A percentile compares a stretch with the other conserved stretches of the same genome.
These are phyloP conservation scores for Primulina eburnea DNA, from an alignment of 257 asterid genomes.

Conservation along the genomic window DNA sequence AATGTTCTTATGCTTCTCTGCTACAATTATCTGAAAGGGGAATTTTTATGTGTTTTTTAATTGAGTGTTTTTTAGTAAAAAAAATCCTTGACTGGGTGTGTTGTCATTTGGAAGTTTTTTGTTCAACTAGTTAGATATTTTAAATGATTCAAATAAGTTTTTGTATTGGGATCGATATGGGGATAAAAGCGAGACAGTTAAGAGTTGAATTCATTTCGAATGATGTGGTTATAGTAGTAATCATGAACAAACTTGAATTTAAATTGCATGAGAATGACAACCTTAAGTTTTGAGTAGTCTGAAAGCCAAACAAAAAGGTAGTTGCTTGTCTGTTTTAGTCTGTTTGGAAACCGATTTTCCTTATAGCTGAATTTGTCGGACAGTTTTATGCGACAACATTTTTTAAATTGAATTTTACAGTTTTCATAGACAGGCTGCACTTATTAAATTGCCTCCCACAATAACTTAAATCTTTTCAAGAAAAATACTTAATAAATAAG, in stretches of 20 bases:
- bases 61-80: too few species aligned
- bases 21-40: background rate
- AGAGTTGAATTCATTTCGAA: background rate
- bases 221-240: background rate
- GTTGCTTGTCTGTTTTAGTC: background rate
- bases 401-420: too few species aligned
- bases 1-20: constrained; percentile 1
- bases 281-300: background rate
- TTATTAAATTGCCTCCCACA: too few species aligned
- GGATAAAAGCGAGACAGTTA: background rate
- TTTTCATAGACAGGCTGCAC: too few species aligned
- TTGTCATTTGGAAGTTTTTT: background rate
- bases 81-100: background rate
- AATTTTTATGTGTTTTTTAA: too few species aligned
- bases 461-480: too few species aligned
- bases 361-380: too few species aligned
- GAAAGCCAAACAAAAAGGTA: too few species aligned
- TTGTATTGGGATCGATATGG: background rate
- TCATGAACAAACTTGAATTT: background rate
- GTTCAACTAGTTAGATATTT: background rate
- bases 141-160: background rate
- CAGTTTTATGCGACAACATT: too few species aligned
- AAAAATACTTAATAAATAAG: too few species aligned
- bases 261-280: background rate
- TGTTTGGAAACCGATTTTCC: background rate